Conservation (phyloP, 495 filamentous ascomycete species). For the Pseudoneurospora amorphoporcata region DNA sequence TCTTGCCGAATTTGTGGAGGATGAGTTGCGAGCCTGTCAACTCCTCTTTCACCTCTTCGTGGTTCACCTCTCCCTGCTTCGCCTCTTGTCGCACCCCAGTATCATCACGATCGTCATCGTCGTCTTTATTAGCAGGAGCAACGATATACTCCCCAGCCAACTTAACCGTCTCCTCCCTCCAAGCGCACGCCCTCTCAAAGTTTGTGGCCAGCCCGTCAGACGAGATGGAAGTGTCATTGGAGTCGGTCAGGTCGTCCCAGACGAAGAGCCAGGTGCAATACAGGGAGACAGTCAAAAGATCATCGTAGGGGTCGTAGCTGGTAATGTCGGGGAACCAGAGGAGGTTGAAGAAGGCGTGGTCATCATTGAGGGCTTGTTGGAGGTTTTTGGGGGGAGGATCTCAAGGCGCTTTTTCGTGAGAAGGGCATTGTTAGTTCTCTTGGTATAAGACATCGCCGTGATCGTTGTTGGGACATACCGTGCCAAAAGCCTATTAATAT, state of each 20-base stretch:
- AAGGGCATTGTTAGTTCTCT: not conserved
- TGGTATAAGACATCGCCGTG: too few relatives aligned
- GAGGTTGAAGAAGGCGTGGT: not conserved
- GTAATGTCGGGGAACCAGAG: not conserved
- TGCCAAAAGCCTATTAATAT: not conserved
- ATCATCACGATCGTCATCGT: not conserved
- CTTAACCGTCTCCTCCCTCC: not conserved
- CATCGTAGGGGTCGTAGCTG: not conserved
- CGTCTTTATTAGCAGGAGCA: not conserved
- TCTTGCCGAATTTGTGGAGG: not conserved
- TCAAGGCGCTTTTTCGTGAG: not conserved
- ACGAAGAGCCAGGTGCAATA: not conserved
- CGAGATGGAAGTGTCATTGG: not conserved
- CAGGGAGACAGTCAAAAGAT: not conserved
- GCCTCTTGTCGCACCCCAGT: too few relatives aligned
- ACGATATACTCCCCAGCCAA: not conserved
- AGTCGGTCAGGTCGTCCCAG: not conserved
- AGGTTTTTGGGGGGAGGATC: not conserved
- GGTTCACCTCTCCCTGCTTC: too few relatives aligned
- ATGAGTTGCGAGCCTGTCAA: not conserved
- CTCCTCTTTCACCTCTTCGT: too few relatives aligned
- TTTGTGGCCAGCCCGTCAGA: not conserved
- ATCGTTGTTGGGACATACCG: too few relatives aligned
- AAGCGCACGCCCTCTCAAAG: not conserved
- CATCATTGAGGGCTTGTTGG: not conserved